Evolutionary conservation across 129 eudicot species (phyloP).

Genomic region (Smallanthus sonchifolius): DNA sequence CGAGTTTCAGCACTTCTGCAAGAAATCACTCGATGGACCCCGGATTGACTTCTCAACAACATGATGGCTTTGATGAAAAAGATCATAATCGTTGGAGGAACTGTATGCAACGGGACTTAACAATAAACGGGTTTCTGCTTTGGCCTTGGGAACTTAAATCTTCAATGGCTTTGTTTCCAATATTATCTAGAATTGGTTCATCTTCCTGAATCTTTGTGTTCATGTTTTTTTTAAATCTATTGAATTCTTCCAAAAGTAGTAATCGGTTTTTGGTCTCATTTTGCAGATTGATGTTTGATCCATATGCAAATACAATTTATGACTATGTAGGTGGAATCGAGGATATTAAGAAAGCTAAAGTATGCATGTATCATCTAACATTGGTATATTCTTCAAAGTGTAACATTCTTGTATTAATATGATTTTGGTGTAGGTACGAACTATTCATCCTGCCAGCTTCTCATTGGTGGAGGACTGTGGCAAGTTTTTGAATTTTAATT

Average conservation of each 20-base stretch:
- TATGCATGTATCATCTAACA: conserved; percentile 41
- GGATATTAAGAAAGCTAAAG: conserved; percentile 75
- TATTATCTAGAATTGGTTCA: conserved; percentile 24
- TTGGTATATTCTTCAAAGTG: neutral
- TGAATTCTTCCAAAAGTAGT: neutral
- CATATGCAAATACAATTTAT: conserved; percentile 60
- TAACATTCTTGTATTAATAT: conserved; percentile 1
- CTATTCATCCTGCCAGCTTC: conserved; percentile 51
- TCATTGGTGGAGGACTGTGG: conserved; percentile 72
- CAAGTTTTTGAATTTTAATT: conserved; percentile 19
- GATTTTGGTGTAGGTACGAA: conserved; percentile 47
- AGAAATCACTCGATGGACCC: conserved; percentile 19
- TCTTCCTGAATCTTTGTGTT: conserved; percentile 16
- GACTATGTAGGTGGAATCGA: conserved; percentile 75
- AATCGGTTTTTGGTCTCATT: neutral
- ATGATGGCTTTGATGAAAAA: conserved; percentile 51
- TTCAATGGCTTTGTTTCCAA: conserved; percentile 24
- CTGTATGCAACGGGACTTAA: conserved; percentile 76
- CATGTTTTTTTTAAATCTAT: neutral
- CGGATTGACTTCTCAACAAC: conserved; percentile 34
- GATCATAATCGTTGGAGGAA: conserved; percentile 76
- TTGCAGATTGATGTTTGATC: conserved; percentile 82
- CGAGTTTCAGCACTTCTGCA: conserved; percentile 75
- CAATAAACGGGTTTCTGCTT: conserved; percentile 71
- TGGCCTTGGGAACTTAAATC: conserved; percentile 34